These are phyloP conservation scores for Fusarium verrucosum DNA, from an alignment of 2,329 filamentous ascomycete species.

Conservation along the genomic window DNA sequence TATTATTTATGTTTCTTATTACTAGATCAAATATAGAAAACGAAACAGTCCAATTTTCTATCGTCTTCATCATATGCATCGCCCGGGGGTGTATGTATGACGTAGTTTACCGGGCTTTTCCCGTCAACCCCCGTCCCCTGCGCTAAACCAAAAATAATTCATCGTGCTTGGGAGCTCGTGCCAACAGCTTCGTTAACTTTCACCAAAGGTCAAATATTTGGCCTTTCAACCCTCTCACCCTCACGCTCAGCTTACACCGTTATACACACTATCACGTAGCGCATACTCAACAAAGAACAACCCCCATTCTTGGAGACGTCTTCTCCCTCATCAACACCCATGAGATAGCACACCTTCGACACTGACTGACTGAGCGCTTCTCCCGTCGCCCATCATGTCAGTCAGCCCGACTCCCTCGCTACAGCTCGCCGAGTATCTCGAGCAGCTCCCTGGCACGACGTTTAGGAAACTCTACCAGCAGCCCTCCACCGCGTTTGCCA, in stretches of 20 bases:
- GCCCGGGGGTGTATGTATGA: conserved; percentile 16
- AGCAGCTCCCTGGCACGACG: conserved; percentile 87
- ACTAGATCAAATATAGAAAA: too few species aligned
- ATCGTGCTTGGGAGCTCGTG: conserved; percentile 26
- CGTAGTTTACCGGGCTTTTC: conserved; percentile 28
- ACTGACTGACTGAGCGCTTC: conserved; percentile 44
- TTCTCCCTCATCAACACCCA: background rate
- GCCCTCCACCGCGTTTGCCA: conserved; percentile 92
- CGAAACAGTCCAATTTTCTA: too few species aligned
- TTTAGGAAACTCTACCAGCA: conserved; percentile 94
- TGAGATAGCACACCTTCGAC: conserved; percentile 36
- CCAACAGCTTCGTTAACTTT: conserved; percentile 16
- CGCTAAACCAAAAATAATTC: conserved; percentile 21
- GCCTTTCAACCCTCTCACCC: accelerated
- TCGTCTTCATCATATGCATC: background rate
- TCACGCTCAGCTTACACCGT: background rate
- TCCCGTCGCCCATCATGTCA: conserved; percentile 55
- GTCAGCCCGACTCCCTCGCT: conserved; percentile 59
- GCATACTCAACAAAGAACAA: accelerated
- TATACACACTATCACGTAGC: accelerated
- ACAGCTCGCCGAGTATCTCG: conserved; percentile 86
- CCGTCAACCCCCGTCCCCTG: conserved; percentile 1
- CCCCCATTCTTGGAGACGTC: background rate
- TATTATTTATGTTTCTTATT: too few species aligned
- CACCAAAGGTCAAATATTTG: background rate